Percentiles rank a stretch among this genome's conserved stretches.
Evolutionary conservation across 108 stramenopile species (phyloP).

Genomic region (Chaetoceros muelleri): DNA sequence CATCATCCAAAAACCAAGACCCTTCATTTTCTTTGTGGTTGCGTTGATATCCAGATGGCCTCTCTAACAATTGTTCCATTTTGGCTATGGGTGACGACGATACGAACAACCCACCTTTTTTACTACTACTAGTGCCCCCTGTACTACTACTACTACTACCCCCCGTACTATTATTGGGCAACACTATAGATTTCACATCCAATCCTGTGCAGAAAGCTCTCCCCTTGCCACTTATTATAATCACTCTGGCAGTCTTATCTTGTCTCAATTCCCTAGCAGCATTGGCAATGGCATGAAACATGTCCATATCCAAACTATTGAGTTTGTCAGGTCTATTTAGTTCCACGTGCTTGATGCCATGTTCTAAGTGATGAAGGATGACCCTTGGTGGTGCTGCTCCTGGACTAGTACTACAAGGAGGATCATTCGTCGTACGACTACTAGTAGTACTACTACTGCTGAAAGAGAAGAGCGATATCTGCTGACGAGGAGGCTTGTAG

Average conservation of each 20-base stretch:
- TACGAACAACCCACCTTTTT: no score
- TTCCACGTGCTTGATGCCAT: conserved; percentile 40
- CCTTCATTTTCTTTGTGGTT: conserved; percentile 18
- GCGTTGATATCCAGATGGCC: conserved; percentile 41
- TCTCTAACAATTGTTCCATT: conserved; percentile 34
- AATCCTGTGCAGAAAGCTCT: conserved; percentile 80
- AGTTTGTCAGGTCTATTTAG: conserved; percentile 67
- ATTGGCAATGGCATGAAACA: conserved; percentile 76
- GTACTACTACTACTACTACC: not conserved
- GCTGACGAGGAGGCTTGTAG: not conserved
- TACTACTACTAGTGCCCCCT: no score
- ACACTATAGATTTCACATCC: conserved; percentile 51
- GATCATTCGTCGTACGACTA: not conserved
- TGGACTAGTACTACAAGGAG: not conserved
- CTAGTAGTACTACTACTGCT: not conserved
- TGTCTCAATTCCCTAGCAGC: conserved; percentile 26
- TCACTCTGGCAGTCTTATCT: conserved; percentile 42
- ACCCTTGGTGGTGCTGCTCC: no score
- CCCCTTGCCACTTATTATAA: conserved; percentile 68
- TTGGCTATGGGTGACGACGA: conserved; percentile 2
- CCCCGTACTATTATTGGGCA: not conserved
- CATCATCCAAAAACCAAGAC: not conserved
- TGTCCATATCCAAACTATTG: conserved; percentile 59
- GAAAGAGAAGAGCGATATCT: not conserved
- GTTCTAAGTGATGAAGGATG: no score